phyloP scores from a whole-genome alignment of 495 filamentous ascomycete species.

The Penicillium ochrochloron region DNA sequence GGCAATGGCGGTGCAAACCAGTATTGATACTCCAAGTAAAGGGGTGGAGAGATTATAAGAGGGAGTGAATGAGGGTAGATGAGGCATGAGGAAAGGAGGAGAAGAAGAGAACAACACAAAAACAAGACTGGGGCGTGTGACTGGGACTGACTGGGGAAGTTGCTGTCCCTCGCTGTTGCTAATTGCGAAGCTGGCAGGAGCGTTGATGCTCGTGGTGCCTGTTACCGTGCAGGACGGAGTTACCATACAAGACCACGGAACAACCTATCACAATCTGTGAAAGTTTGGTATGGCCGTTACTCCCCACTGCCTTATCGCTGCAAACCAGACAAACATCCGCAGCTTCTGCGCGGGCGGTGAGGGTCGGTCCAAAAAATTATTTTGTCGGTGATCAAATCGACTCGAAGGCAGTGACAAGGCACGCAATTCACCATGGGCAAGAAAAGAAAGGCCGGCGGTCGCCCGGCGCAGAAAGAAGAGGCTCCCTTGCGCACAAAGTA shows the following conservation, averaged over 20 bases:
- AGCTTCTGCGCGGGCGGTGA: slow-evolving; percentile 37
- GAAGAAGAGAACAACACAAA: slow-evolving; percentile 19
- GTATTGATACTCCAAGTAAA: slow-evolving; percentile 45
- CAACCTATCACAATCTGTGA: not conserved
- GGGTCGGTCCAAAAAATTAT: slow-evolving; percentile 41
- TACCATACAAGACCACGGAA: slow-evolving; percentile 12
- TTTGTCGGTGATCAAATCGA: slow-evolving; percentile 34
- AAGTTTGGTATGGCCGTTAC: slow-evolving; percentile 18
- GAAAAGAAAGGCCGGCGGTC: slow-evolving; percentile 74
- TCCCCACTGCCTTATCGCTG: slow-evolving; percentile 4
- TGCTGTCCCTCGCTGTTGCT: not conserved
- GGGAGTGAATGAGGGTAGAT: slow-evolving; percentile 29
- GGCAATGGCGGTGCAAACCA: slow-evolving; percentile 52
- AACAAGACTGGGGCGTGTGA: not conserved
- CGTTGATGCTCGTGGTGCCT: slow-evolving; percentile 9
- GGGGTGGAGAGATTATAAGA: slow-evolving; percentile 35
- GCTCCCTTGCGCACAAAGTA: slow-evolving; percentile 44
- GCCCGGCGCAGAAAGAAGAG: slow-evolving; percentile 54
- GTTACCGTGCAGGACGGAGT: slow-evolving; percentile 8
- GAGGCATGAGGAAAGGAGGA: slow-evolving; percentile 36
- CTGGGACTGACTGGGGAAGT: not conserved
- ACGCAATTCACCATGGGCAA: slow-evolving; percentile 65
- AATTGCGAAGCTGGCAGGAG: slow-evolving; percentile 5
- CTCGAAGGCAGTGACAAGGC: slow-evolving; percentile 6
- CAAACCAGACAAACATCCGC: slow-evolving; percentile 31